Evolutionary conservation across 1,284 basidiomycete species (phyloP).

Genomic region (Cutaneotrichosporon mucoides): DNA sequence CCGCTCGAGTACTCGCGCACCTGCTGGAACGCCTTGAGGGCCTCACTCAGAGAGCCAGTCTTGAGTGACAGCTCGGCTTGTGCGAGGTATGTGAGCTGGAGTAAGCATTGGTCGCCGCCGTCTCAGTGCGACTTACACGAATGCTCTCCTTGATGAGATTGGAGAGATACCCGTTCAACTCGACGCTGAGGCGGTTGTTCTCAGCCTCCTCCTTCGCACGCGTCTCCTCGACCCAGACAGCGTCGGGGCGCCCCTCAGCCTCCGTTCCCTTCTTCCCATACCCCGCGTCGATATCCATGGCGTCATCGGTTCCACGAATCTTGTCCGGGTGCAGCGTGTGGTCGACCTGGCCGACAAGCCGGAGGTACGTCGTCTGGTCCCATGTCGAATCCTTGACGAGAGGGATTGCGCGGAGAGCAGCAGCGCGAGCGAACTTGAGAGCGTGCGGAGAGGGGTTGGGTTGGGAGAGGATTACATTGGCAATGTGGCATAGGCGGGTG

Average conservation of each 20-base stretch:
- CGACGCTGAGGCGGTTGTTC: constrained; percentile 31
- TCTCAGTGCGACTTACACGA: constrained; percentile 26
- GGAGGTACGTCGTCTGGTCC: constrained; percentile 24
- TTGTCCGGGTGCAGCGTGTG: constrained; percentile 7
- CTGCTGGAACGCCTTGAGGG: constrained; percentile 29
- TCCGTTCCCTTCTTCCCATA: constrained; percentile 8
- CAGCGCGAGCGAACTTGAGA: constrained; percentile 25
- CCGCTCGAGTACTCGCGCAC: constrained; percentile 36
- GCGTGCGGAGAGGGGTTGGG: constrained; percentile 13
- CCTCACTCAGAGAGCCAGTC: constrained; percentile 25
- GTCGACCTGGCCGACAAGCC: constrained; percentile 11
- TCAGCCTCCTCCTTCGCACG: constrained; percentile 29
- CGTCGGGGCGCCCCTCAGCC: constrained; percentile 27
- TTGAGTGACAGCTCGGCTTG: constrained; percentile 36
- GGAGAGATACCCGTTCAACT: constrained; percentile 43
- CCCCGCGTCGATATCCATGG: constrained; percentile 20
- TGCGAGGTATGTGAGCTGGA: constrained; percentile 43
- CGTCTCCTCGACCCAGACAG: constrained; percentile 31
- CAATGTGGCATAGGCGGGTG: constrained; percentile 32
- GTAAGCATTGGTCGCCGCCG: not conserved
- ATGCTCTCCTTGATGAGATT: constrained; percentile 48
- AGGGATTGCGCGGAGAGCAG: constrained; percentile 29
- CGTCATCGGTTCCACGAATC: constrained; percentile 7
- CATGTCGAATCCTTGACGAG: constrained; percentile 29
- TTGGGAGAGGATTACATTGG: constrained; percentile 18